Evolutionary conservation across 352 stramenopile genomes (phyloP), one percentile per base, ranked within the genome.

Genomic region (Discostella stelligera): DNA sequence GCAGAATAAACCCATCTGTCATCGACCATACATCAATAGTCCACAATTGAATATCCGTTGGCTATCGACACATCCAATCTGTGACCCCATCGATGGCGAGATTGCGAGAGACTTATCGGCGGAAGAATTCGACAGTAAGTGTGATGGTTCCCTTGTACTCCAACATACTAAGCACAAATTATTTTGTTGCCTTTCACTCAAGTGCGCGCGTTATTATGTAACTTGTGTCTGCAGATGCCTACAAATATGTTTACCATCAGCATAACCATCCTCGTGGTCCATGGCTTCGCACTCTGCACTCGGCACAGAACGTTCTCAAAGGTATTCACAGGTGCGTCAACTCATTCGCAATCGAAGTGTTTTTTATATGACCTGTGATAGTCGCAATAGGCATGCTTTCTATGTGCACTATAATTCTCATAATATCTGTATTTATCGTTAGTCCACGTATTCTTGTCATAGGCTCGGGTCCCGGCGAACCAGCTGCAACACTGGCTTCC

Each of bases 401-500:
- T n/a, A n/a, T 44, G 7, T 44, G 37, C 37, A 44, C 37, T 44
- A 14, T 44, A 44, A 10, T 14, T 44, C 37, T 44, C 37, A 44
- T 44, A 0, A 14, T 44, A 44, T 14, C 37, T 44, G 2, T 14
- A 44, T 44, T 44, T 2, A 44, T 44, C 13, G 37, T 44, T 44
- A 44, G 37, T 18, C 56, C 59, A 58, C 68, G 68, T 13, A 61
- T 76, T 20, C 61, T 76, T 23, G 68, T 70, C 8, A 68, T 71
- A 61, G 69, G 14, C 8, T 59, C 27, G n/a, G 69, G 69, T 0
- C 78, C 78, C 11, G 78, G 78, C 10, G 78, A 83, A 21, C 67
- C 74, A 11, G 69, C 78, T 13, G 25, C 53, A 10, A 82, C 46
- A 7, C 39, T 85, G 11, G 78, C 67, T 37, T 23, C 44, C 8